A percentile compares a stretch with the other conserved stretches of the same genome.
Evolutionary conservation across 202 grass and related monocot genomes (phyloP).

Genomic region (Setaria italica): DNA sequence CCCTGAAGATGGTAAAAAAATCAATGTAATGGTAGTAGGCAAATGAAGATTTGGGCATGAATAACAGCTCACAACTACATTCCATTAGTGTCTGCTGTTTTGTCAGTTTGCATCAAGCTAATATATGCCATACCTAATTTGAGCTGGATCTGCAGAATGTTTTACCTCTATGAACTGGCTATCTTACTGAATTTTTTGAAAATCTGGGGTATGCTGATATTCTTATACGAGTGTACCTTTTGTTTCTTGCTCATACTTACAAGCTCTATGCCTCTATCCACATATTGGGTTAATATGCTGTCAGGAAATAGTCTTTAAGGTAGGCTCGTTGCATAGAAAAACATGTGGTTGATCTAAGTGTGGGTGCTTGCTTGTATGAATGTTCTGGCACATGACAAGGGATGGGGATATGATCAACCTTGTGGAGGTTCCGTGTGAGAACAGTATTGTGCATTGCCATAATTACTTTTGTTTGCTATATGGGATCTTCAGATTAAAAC

Average conservation of each 20-base stretch:
- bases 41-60: background rate
- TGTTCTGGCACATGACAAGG: background rate
- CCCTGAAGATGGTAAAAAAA: background rate
- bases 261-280: background rate
- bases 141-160: background rate
- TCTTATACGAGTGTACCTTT: background rate
- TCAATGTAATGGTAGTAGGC: background rate
- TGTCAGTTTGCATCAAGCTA: background rate
- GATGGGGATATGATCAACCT: background rate
- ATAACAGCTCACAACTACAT: background rate
- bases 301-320: background rate
- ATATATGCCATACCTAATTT: background rate
- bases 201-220: background rate
- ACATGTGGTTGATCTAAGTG: background rate
- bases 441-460: background rate
- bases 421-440: background rate
- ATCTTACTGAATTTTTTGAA: constrained; percentile 9
- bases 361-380: background rate
- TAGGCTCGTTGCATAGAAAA: background rate
- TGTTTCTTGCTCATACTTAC: constrained; percentile 4
- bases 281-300: too few relatives aligned
- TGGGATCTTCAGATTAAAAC: background rate
- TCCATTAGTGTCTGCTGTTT: background rate
- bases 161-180: background rate
- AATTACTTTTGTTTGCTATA: background rate